These are phyloP conservation scores for Stellera chamaejasme DNA, from an alignment of 345 rosid genomes.

Conservation along the genomic window DNA sequence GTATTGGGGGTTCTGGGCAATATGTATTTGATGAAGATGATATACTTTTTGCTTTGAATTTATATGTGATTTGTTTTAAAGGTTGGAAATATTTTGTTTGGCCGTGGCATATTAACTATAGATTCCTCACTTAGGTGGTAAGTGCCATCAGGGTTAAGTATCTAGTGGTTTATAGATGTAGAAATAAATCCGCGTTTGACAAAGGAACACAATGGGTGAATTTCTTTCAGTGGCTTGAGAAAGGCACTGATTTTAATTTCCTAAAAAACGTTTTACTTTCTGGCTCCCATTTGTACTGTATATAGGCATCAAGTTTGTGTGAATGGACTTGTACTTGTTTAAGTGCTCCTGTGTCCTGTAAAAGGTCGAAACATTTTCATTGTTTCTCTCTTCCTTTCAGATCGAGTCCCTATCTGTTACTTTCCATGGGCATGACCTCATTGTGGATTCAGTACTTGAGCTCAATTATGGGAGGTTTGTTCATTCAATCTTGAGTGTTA, in stretches of 20 bases:
- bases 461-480: conserved; percentile 90
- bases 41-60: background rate
- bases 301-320: no score
- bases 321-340: no score
- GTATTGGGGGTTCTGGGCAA: background rate
- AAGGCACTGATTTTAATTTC: no score
- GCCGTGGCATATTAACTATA: background rate
- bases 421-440: conserved; percentile 93
- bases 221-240: no score
- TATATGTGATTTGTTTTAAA: background rate
- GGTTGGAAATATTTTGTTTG: background rate
- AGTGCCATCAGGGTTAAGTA: no score
- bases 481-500: background rate
- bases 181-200: conserved; percentile 1
- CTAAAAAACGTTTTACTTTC: no score
- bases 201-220: conserved; percentile 2
- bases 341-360: no score
- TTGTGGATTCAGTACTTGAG: conserved; percentile 89
- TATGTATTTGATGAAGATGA: background rate
- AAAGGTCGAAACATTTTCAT: no score
- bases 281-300: no score
- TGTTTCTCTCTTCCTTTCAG: conserved; percentile 35
- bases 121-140: no score
- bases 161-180: no score
- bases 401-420: conserved; percentile 93